Evolutionary conservation across 257 asterid species (phyloP).

Genomic region (Solanum pimpinellifolium): DNA sequence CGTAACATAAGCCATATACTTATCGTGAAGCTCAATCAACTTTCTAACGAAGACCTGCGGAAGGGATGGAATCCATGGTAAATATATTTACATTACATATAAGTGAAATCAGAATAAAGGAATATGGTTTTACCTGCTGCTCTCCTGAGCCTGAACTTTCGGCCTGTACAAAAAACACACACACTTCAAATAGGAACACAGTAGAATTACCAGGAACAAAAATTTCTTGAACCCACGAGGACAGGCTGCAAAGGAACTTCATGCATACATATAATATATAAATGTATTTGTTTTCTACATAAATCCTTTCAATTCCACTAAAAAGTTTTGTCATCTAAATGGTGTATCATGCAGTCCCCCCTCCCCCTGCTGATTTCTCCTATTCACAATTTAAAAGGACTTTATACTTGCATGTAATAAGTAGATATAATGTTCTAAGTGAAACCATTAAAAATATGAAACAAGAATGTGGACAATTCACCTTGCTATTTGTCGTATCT

Average conservation of each 20-base stretch:
- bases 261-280: background rate
- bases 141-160: constrained; percentile 29
- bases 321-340: background rate
- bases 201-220: background rate
- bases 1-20: constrained; percentile 10
- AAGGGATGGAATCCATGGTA: background rate
- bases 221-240: background rate
- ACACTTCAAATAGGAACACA: background rate
- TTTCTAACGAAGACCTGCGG: constrained; percentile 17
- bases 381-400: background rate
- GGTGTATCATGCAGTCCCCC: background rate
- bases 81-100: background rate
- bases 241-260: background rate
- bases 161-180: constrained; percentile 16
- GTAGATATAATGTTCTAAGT: background rate
- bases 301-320: background rate
- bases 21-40: constrained; percentile 15
- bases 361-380: background rate
- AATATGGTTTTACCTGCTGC: constrained; percentile 21
- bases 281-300: background rate
- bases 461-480: background rate
- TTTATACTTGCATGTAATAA: background rate
- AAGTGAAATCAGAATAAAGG: background rate
- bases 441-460: background rate
- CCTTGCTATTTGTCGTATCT: constrained; percentile 36